phyloP scores from a whole-genome alignment of 2,329 filamentous ascomycete species.

The Penicillium verrucosum region DNA sequence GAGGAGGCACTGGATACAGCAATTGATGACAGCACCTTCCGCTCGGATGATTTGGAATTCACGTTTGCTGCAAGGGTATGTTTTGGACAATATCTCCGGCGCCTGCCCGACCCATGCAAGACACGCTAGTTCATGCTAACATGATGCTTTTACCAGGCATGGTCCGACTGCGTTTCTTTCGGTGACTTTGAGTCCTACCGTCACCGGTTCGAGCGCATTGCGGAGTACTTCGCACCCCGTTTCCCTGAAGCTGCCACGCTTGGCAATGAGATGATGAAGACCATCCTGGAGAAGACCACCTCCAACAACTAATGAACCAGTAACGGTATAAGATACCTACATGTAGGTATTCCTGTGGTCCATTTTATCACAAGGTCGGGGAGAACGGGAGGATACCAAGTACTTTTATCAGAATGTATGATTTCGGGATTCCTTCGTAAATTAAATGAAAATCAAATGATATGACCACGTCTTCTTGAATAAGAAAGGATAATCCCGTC shows the following conservation, averaged over 20 bases:
- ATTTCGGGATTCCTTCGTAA: not conserved
- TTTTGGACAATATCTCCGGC: conserved; percentile 6
- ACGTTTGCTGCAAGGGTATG: conserved; percentile 82
- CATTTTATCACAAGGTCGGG: not conserved
- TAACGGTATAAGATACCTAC: conserved; percentile 1
- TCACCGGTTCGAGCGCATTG: conserved; percentile 85
- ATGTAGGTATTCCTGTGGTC: not conserved
- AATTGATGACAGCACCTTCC: conserved; percentile 83
- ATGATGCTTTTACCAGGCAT: conserved; percentile 54
- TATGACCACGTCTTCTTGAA: not conserved
- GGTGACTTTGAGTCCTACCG: conserved; percentile 92
- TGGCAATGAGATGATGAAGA: conserved; percentile 96
- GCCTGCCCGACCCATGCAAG: not conserved
- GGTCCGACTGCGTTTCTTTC: conserved; percentile 89
- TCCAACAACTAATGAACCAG: conserved; percentile 11
- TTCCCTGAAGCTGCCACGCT: conserved; percentile 84
- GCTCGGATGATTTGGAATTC: conserved; percentile 95
- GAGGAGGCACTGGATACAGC: conserved; percentile 83
- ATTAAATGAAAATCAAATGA: not conserved
- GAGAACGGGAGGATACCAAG: not conserved
- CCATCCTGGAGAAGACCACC: conserved; percentile 75
- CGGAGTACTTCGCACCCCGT: conserved; percentile 84
- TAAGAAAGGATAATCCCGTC: not conserved
- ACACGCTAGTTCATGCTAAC: not conserved
- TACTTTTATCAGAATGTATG: not conserved